A percentile compares a stretch with the other conserved stretches of the same genome.
Evolutionary conservation across 169 alveolate species (phyloP).

Genomic region (Plasmodium yoelii): DNA sequence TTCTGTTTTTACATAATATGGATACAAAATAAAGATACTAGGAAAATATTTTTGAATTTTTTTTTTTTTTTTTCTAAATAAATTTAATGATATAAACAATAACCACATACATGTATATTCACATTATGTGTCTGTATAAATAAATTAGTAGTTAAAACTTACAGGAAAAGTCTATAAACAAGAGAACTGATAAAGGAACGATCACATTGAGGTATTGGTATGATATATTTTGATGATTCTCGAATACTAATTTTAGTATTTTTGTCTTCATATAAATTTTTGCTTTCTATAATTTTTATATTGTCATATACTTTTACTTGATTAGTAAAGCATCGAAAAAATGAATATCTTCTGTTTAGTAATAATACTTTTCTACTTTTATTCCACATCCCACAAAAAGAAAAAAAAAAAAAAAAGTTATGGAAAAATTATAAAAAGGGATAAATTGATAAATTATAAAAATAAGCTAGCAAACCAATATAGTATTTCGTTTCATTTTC

Average conservation of each 20-base stretch:
- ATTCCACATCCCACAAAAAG: slow-evolving; percentile 58
- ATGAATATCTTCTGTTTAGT: slow-evolving; percentile 46
- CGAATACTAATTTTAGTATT: slow-evolving; percentile 66
- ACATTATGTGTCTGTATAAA: background rate
- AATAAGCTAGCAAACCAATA: background rate
- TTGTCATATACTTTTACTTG: slow-evolving; percentile 70
- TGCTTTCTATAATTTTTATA: slow-evolving; percentile 62
- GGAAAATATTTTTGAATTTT: background rate
- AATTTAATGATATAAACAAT: background rate
- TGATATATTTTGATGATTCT: slow-evolving; percentile 67
- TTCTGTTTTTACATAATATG: background rate
- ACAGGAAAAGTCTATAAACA: slow-evolving; percentile 48
- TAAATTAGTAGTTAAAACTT: slow-evolving; percentile 1
- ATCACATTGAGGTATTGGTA: slow-evolving; percentile 73
- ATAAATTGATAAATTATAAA: background rate
- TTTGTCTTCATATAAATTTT: slow-evolving; percentile 63
- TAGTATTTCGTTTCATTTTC: slow-evolving; percentile 16
- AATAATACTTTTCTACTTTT: slow-evolving; percentile 25
- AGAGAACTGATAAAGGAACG: slow-evolving; percentile 68
- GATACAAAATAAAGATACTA: background rate
- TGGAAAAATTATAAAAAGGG: slow-evolving; percentile 9
- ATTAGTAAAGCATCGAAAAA: slow-evolving; percentile 48
- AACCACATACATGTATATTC: background rate
- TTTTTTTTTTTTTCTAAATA: background rate
- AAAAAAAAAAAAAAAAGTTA: slow-evolving; percentile 30